Percentiles rank a stretch among this genome's conserved stretches.
Evolutionary conservation across 2,329 filamentous ascomycete genomes (phyloP).

Genomic region (Pseudogymnoascus sp.): DNA sequence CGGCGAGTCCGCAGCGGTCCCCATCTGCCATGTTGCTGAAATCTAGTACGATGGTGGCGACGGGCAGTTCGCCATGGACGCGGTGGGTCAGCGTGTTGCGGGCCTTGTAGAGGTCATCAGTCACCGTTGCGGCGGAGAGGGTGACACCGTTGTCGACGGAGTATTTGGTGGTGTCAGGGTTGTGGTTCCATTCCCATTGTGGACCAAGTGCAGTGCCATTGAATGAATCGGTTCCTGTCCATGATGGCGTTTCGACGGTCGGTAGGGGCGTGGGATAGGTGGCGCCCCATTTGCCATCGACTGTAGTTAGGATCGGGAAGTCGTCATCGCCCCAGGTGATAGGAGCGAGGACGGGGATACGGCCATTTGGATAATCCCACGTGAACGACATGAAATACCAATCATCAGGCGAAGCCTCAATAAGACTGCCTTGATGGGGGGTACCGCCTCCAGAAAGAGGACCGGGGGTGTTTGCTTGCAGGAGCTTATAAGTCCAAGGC

Average conservation of each 20-base stretch:
- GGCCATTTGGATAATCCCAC: slow-evolving; percentile 46
- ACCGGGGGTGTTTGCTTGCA: slow-evolving; percentile 13
- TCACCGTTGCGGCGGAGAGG: slow-evolving; percentile 42
- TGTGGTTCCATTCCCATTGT: slow-evolving; percentile 55
- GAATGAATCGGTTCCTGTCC: slow-evolving; percentile 39
- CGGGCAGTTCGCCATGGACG: slow-evolving; percentile 36
- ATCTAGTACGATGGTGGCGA: slow-evolving; percentile 42
- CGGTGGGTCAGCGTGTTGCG: slow-evolving; percentile 41
- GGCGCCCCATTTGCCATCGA: slow-evolving; percentile 39
- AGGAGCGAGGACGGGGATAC: slow-evolving; percentile 49
- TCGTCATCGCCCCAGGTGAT: slow-evolving; percentile 44
- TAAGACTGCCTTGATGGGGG: slow-evolving; percentile 47
- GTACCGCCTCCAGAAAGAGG: slow-evolving; percentile 39
- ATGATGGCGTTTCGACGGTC: slow-evolving; percentile 21
- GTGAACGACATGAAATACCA: slow-evolving; percentile 54
- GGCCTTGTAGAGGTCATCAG: slow-evolving; percentile 39
- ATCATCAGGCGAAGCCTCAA: slow-evolving; percentile 41
- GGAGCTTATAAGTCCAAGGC: slow-evolving; percentile 30
- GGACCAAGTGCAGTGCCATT: slow-evolving; percentile 32
- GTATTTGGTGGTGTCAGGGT: slow-evolving; percentile 43
- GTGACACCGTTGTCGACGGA: slow-evolving; percentile 36
- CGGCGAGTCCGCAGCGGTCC: slow-evolving; percentile 42
- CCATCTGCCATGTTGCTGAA: slow-evolving; percentile 40
- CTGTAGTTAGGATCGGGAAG: slow-evolving; percentile 37
- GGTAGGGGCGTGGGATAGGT: slow-evolving; percentile 33